Evolutionary conservation across 345 rosid genomes (phyloP).

Genomic region (Syzygium aromaticum): DNA sequence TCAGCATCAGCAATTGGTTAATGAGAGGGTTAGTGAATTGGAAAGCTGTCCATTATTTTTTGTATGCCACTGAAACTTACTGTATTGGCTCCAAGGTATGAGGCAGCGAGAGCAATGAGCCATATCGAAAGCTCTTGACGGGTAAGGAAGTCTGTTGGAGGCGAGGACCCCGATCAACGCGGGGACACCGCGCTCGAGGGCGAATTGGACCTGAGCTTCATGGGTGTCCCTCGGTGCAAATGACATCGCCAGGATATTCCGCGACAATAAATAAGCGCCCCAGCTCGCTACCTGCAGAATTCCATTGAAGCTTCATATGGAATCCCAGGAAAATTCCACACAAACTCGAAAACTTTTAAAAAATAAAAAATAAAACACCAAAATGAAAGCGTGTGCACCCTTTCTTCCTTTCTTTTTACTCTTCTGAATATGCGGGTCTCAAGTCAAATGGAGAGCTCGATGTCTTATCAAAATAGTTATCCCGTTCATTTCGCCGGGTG

Average conservation of each 20-base stretch:
- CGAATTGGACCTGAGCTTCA: conserved; percentile 91
- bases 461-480: too few species aligned
- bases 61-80: conserved; percentile 18
- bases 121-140: conserved; percentile 84
- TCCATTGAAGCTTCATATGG: neutral
- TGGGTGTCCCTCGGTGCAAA: conserved; percentile 96
- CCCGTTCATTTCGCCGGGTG: too few species aligned
- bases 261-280: conserved; percentile 77
- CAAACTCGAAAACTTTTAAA: neutral
- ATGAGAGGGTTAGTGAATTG: neutral
- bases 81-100: conserved; percentile 75
- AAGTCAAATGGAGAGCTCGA: too few species aligned
- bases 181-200: conserved; percentile 90
- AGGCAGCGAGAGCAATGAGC: conserved; percentile 99
- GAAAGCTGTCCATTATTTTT: neutral
- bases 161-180: conserved; percentile 86
- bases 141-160: conserved; percentile 77
- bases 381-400: neutral
- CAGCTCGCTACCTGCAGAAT: conserved; percentile 72
- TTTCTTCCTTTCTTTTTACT: neutral
- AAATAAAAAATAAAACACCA: neutral
- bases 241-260: conserved; percentile 62
- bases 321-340: neutral
- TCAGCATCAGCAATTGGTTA: neutral
- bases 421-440: too few species aligned